Evolutionary conservation across 768 basidiomycete species (phyloP).

Genomic region (Lactarius hengduanensis): DNA sequence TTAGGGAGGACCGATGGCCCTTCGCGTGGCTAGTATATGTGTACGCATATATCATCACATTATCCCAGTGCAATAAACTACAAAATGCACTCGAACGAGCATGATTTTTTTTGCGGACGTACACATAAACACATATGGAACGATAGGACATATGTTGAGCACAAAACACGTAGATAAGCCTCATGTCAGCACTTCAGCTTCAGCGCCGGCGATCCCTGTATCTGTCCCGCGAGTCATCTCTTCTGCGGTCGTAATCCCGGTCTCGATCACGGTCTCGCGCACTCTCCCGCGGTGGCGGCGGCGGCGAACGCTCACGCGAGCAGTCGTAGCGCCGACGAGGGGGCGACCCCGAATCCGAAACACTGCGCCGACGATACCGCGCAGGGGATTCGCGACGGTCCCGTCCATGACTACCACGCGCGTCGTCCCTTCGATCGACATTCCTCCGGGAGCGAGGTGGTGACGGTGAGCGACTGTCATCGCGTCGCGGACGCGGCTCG

Average conservation of each 20-base stretch:
- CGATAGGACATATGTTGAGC: neutral
- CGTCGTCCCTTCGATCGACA: constrained; percentile 6
- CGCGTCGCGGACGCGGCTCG: constrained; percentile 16
- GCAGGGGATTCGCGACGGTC: constrained; percentile 12
- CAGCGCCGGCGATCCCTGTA: constrained; percentile 24
- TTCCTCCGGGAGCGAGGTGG: constrained; percentile 22
- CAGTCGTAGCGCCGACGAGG: constrained; percentile 19
- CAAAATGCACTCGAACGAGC: neutral
- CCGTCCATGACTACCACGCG: constrained; percentile 9
- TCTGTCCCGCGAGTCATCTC: constrained; percentile 24
- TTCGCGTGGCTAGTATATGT: neutral
- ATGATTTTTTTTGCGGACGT: neutral
- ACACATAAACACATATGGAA: neutral
- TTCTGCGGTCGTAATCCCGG: constrained; percentile 15
- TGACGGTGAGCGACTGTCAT: constrained; percentile 22
- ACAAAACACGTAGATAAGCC: neutral
- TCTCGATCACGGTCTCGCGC: constrained; percentile 15
- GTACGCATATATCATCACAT: constrained; percentile 9
- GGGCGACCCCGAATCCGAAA: constrained; percentile 22
- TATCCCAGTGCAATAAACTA: constrained; percentile 1
- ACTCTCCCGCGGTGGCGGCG: constrained; percentile 15
- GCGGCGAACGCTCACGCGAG: constrained; percentile 11
- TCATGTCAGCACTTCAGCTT: constrained; percentile 9
- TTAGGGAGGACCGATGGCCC: neutral
- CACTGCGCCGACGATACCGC: constrained; percentile 22